Percentiles rank a stretch among this genome's conserved stretches.
Conservation (phyloP, 1,284 basidiomycete species). For the Ceratobasidium sp. region DNA sequence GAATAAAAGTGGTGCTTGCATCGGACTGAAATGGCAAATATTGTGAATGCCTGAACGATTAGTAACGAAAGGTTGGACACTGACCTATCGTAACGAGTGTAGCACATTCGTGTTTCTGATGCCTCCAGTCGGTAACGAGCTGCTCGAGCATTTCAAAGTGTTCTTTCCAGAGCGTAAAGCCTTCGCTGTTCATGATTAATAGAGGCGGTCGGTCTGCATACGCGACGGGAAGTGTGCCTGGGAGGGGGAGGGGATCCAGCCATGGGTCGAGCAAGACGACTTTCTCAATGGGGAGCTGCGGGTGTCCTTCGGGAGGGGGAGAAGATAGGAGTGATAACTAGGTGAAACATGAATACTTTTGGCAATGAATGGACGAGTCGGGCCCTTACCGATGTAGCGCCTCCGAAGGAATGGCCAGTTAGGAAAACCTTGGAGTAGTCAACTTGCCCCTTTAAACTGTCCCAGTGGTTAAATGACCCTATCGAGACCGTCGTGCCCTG, state of each 20-base stretch:
- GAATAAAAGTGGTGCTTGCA: slow-evolving; percentile 47
- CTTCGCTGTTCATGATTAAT: slow-evolving; percentile 79
- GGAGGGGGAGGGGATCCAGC: slow-evolving; percentile 78
- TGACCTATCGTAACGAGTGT: slow-evolving; percentile 49
- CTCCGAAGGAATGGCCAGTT: slow-evolving; percentile 83
- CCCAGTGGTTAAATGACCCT: slow-evolving; percentile 58
- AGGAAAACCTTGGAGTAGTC: slow-evolving; percentile 66
- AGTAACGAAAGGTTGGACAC: neutral
- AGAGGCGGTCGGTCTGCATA: slow-evolving; percentile 57
- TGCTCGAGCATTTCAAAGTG: slow-evolving; percentile 72
- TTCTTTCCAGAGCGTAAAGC: slow-evolving; percentile 78
- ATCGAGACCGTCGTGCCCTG: slow-evolving; percentile 29
- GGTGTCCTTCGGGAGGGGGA: slow-evolving; percentile 60
- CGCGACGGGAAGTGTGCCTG: slow-evolving; percentile 61
- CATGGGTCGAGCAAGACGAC: slow-evolving; percentile 80
- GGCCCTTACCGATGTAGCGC: slow-evolving; percentile 73
- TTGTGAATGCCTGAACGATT: neutral
- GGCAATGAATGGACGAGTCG: slow-evolving; percentile 48
- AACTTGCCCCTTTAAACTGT: slow-evolving; percentile 61
- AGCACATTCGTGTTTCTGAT: slow-evolving; percentile 35
- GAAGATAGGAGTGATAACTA: slow-evolving; percentile 53
- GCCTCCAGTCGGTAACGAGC: slow-evolving; percentile 66
- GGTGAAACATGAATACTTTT: slow-evolving; percentile 13
- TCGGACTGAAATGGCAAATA: slow-evolving; percentile 38
- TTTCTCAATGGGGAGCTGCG: slow-evolving; percentile 66